phyloP scores from a whole-genome alignment of 257 asterid genomes.

The Penstemon davidsonii region DNA sequence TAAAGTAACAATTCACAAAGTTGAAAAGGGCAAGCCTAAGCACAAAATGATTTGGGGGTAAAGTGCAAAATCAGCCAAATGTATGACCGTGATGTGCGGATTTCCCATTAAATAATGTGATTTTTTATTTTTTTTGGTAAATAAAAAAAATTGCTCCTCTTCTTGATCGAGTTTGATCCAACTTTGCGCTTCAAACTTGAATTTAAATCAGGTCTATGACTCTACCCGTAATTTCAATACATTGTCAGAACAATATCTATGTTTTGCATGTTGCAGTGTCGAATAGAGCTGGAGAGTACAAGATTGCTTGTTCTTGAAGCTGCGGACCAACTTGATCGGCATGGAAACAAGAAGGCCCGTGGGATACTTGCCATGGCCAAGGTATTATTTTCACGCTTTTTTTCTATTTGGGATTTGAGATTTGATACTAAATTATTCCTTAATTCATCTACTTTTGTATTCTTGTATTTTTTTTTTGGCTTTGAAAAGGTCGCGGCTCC shows the following conservation, averaged over 20 bases:
- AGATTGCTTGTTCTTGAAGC: conserved; percentile 90
- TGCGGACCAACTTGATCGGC: conserved; percentile 88
- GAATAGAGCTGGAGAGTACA: conserved; percentile 81
- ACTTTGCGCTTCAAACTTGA: not conserved
- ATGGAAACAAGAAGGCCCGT: conserved; percentile 77
- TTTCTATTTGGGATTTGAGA: not conserved
- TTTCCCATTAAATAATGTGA: too few species aligned
- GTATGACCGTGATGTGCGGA: too few species aligned
- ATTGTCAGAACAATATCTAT: not conserved
- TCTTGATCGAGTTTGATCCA: not conserved
- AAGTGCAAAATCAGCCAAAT: too few species aligned
- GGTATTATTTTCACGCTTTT: conserved; percentile 40
- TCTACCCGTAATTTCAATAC: too few species aligned
- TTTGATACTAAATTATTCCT: not conserved
- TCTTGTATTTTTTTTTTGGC: not conserved
- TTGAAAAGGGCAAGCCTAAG: too few species aligned
- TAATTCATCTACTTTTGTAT: not conserved
- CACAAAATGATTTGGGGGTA: too few species aligned
- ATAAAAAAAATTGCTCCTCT: too few species aligned
- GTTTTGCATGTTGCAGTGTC: conserved; percentile 56
- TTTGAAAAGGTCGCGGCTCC: conserved; percentile 83
- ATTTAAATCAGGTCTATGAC: too few species aligned
- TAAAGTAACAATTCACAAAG: too few species aligned
- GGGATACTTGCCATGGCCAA: conserved; percentile 96
- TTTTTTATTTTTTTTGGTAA: too few species aligned